Conservation (phyloP, 108 stramenopile species). For the Skeletonema tropicum region DNA sequence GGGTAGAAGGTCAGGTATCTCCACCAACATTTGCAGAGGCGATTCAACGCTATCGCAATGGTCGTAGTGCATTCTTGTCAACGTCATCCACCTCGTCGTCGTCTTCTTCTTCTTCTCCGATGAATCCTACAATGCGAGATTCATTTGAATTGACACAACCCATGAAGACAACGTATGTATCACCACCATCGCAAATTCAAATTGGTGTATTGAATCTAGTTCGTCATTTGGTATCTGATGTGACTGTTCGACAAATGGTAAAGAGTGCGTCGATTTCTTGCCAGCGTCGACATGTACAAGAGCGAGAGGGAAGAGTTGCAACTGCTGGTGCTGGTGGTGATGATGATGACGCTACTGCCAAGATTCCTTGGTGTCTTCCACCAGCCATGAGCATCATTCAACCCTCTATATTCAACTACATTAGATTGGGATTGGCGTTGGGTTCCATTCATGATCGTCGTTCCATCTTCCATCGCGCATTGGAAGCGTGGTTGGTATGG, state of each 20-base stretch:
- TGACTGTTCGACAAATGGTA: slow-evolving; percentile 21
- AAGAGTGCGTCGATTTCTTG: slow-evolving; percentile 10
- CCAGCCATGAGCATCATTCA: slow-evolving; percentile 68
- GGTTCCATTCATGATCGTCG: slow-evolving; percentile 68
- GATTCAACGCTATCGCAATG: slow-evolving; percentile 20
- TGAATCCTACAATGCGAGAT: slow-evolving; percentile 27
- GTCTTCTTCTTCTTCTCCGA: background rate
- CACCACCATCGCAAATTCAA: slow-evolving; percentile 57
- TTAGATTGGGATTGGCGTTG: slow-evolving; percentile 70
- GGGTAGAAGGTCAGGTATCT: slow-evolving; percentile 66
- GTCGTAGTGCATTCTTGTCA: slow-evolving; percentile 6
- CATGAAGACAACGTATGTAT: slow-evolving; percentile 25
- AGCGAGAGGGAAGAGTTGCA: slow-evolving; percentile 18
- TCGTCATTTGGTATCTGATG: slow-evolving; percentile 44
- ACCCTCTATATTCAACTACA: slow-evolving; percentile 69
- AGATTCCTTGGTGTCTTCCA: slow-evolving; percentile 58
- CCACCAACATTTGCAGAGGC: slow-evolving; percentile 32
- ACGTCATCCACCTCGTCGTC: background rate
- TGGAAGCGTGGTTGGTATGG: slow-evolving; percentile 86
- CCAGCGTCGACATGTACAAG: slow-evolving; percentile 22
- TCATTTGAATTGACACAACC: slow-evolving; percentile 64
- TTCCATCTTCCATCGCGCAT: slow-evolving; percentile 71
- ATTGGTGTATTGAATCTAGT: slow-evolving; percentile 55
- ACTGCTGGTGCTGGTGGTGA: slow-evolving; percentile 14
- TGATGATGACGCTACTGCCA: slow-evolving; percentile 20